These are phyloP conservation scores for Myriosclerotinia duriaeana DNA, from an alignment of 2,329 filamentous ascomycete species.

Conservation along the genomic window DNA sequence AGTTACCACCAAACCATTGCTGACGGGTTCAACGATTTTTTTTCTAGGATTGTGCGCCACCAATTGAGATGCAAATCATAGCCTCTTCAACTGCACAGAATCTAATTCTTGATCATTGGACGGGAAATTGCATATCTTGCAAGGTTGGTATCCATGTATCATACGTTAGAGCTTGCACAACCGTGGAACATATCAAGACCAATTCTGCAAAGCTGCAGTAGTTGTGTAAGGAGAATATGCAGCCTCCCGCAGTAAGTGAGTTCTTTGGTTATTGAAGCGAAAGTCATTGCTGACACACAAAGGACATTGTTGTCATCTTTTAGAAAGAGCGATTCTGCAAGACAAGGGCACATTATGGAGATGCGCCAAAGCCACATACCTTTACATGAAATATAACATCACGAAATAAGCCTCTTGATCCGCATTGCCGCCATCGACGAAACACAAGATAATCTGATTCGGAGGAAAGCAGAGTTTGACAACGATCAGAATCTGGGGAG, in stretches of 20 bases:
- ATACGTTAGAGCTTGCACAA: conserved; percentile 24
- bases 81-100: conserved; percentile 11
- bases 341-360: conserved; percentile 8
- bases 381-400: conserved; percentile 4
- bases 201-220: conserved; percentile 21
- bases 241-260: conserved; percentile 9
- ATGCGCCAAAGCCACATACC: conserved; percentile 16
- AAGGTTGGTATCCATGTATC: conserved; percentile 21
- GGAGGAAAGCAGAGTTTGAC: conserved; percentile 2
- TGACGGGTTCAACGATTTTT: conserved; percentile 17
- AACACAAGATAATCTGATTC: conserved; percentile 8
- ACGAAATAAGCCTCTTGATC: conserved; percentile 6
- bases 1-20: neutral
- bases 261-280: conserved; percentile 17
- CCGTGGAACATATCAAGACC: conserved; percentile 22
- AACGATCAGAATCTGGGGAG: conserved; percentile 21
- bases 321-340: conserved; percentile 20
- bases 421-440: conserved; percentile 9
- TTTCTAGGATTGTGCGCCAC: conserved; percentile 4
- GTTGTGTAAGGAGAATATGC: conserved; percentile 22
- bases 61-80: neutral
- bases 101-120: conserved; percentile 8
- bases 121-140: conserved; percentile 21
- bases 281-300: conserved; percentile 12
- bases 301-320: conserved; percentile 14